Evolutionary conservation across 768 basidiomycete genomes (phyloP).

Genomic region (Mycena kentingensis): DNA sequence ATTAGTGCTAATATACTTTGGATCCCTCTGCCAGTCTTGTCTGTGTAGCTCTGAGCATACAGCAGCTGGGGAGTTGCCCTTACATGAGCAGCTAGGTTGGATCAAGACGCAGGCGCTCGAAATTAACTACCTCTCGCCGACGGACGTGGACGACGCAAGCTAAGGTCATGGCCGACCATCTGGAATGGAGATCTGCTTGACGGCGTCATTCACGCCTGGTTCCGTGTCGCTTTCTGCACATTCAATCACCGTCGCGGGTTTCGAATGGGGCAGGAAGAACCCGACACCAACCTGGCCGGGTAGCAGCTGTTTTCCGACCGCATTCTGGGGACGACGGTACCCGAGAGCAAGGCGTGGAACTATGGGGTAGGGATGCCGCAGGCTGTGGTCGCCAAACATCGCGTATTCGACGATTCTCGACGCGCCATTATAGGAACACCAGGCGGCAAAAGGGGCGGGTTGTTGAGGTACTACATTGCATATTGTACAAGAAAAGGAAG

Average conservation of each 20-base stretch:
- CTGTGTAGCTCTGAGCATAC: too few species aligned
- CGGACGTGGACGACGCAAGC: slow-evolving; percentile 93
- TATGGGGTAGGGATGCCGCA: slow-evolving; percentile 94
- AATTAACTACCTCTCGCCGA: slow-evolving; percentile 88
- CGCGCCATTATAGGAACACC: too few species aligned
- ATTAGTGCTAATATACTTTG: too few species aligned
- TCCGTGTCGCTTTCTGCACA: slow-evolving; percentile 95
- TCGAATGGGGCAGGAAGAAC: slow-evolving; percentile 98
- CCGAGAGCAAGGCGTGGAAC: slow-evolving; percentile 95
- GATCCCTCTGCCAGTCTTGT: too few species aligned
- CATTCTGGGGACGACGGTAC: slow-evolving; percentile 94
- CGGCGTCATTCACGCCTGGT: slow-evolving; percentile 96
- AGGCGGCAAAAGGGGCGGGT: too few species aligned
- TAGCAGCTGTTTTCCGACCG: slow-evolving; percentile 94
- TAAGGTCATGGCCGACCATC: slow-evolving; percentile 95
- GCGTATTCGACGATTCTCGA: slow-evolving; percentile 85
- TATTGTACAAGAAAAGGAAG: too few species aligned
- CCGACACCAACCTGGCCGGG: slow-evolving; percentile 78
- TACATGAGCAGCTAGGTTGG: slow-evolving; percentile 96
- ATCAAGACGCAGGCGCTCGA: slow-evolving; percentile 96
- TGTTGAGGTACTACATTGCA: too few species aligned
- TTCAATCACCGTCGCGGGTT: slow-evolving; percentile 86
- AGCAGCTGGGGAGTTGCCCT: too few species aligned
- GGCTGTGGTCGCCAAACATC: slow-evolving; percentile 80
- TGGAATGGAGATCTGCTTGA: slow-evolving; percentile 93